Evolutionary conservation across 2,329 filamentous ascomycete species (phyloP).

Genomic region (Alternaria rosae): DNA sequence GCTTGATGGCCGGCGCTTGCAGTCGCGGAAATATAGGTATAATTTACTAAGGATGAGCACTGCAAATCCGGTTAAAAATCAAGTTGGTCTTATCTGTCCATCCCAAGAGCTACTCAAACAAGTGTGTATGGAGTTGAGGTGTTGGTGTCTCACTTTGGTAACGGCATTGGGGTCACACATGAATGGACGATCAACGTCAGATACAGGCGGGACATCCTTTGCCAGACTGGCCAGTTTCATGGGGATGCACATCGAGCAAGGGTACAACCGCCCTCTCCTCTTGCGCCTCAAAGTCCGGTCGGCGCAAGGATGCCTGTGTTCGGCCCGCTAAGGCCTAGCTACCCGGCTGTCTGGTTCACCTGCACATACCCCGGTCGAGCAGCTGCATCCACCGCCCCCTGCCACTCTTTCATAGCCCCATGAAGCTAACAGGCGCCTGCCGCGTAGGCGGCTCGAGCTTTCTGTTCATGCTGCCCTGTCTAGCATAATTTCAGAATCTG

Average conservation of each 20-base stretch:
- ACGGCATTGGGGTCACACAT: constrained; percentile 21
- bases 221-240: constrained; percentile 13
- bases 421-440: constrained; percentile 48
- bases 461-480: constrained; percentile 33
- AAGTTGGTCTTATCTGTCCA: constrained; percentile 21
- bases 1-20: constrained; percentile 49
- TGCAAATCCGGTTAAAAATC: constrained; percentile 17
- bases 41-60: constrained; percentile 13
- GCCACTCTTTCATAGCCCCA: constrained; percentile 32
- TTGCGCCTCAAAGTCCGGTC: constrained; percentile 40
- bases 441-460: constrained; percentile 42
- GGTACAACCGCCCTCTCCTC: constrained; percentile 27
- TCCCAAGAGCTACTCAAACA: constrained; percentile 16
- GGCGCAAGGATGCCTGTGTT: constrained; percentile 34
- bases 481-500: constrained; percentile 48
- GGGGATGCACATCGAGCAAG: constrained; percentile 23
- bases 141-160: constrained; percentile 32
- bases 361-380: constrained; percentile 28
- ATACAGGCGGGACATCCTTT: constrained; percentile 19
- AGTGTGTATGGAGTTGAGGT: constrained; percentile 18
- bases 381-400: constrained; percentile 20
- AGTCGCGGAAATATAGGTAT: constrained; percentile 28
- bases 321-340: constrained; percentile 43
- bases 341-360: constrained; percentile 40
- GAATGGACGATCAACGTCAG: constrained; percentile 24